Evolutionary conservation across 495 filamentous ascomycete species (phyloP).

Genomic region (Podospora pseudopauciseta): DNA sequence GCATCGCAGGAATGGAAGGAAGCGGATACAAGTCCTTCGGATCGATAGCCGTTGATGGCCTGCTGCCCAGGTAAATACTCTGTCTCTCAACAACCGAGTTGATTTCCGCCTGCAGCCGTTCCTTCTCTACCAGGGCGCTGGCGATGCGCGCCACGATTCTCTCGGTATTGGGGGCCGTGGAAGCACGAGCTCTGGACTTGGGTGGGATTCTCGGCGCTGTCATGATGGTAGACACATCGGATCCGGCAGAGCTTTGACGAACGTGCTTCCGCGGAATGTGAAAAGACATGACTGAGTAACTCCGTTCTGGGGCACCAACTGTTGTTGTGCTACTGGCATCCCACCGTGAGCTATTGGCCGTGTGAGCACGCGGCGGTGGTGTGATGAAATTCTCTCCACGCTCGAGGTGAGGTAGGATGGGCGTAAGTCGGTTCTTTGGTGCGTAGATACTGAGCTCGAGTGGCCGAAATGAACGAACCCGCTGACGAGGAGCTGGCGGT

Average conservation of each 20-base stretch:
- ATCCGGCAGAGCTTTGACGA: slow-evolving; percentile 29
- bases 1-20: slow-evolving; percentile 45
- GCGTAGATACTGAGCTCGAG: slow-evolving; percentile 73
- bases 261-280: slow-evolving; percentile 47
- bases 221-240: slow-evolving; percentile 21
- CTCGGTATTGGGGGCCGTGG: slow-evolving; percentile 37
- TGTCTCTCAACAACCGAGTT: slow-evolving; percentile 51
- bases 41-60: slow-evolving; percentile 40
- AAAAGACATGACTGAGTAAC: slow-evolving; percentile 49
- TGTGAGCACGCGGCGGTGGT: slow-evolving; percentile 41
- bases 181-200: slow-evolving; percentile 33
- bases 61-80: slow-evolving; percentile 48
- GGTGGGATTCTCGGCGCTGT: slow-evolving; percentile 29
- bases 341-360: slow-evolving; percentile 32
- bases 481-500: slow-evolving; percentile 22
- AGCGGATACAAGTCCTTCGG: slow-evolving; percentile 31
- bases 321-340: slow-evolving; percentile 30
- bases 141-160: slow-evolving; percentile 49
- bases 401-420: slow-evolving; percentile 52
- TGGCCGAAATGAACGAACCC: slow-evolving; percentile 55
- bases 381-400: slow-evolving; percentile 35
- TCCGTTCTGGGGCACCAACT: slow-evolving; percentile 39
- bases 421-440: slow-evolving; percentile 63
- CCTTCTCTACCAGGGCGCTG: slow-evolving; percentile 50
- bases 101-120: slow-evolving; percentile 50